Base-by-base conservation (phyloP, 345 rosid species). In the Reutealis trisperma region DNA sequence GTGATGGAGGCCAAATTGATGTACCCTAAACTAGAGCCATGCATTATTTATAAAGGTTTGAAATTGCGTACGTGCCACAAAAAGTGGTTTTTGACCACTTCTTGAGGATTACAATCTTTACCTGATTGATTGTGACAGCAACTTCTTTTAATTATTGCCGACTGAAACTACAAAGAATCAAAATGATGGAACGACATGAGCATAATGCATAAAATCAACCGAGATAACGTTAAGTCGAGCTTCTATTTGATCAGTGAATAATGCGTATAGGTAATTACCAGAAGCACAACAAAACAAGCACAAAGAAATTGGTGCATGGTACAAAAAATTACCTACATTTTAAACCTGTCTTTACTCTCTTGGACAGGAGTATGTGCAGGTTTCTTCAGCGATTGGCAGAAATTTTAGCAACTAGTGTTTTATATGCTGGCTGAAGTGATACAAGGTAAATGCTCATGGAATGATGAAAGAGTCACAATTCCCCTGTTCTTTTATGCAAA, bases 281-380 rank as follows among this genome's bases (percentile, higher is more conserved):
- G n/a, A 22, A 72, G 30, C 25, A 41, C 77, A 74, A 27, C 49
- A 49, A 62, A 47, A 74, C 77, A 74, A 47, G 1, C 68, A 62
- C 61, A 45, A 45, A 63, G 1, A 11, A 25, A 25, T 61, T 16
- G 59, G n/a, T 11, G 47, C 21, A 13, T 47, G 8, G 44, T 51
- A 49, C 70, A 73, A 72, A 72, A 73, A 0, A 42, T 8, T 24
- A 15, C 58, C 16, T 41, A 8, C 14, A 42, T 3, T 47, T 13
- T 42, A 8, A 44, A 42, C 47, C 22, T 24, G 49, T 12, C 49
- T 58, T 9, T 57, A 11, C 30, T 55, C 1, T 58, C 32, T 57
- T 58, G 44, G 54, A 57, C 55, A 59, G 7, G 24, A 37, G 51
- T 37, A 42, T 42, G 42, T 44, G 57, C 49, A 47, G 19, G 21